Evolutionary conservation across 2,329 filamentous ascomycete genomes (phyloP), one percentile per base, ranked within the genome.

Genomic region (Colletotrichum higginsianum): DNA sequence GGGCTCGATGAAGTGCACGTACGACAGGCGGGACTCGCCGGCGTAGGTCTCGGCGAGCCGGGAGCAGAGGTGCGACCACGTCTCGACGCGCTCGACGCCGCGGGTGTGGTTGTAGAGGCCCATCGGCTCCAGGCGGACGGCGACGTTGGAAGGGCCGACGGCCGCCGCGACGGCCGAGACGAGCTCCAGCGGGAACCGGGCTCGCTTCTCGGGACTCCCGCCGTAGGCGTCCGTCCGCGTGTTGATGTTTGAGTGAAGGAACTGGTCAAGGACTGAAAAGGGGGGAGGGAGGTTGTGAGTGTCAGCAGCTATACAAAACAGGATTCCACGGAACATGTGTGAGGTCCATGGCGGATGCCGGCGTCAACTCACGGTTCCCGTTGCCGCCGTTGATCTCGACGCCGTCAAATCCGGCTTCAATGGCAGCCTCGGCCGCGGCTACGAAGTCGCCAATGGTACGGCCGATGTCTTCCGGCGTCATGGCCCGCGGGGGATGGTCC

Each of bases 1-100:
- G 76, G 85, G 85, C 76, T 86, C 85, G 65, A 87, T 82, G 50
- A 86, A 84, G 75, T 82, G 84, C n/a, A 86, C 81, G 67, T 87
- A 87, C 0, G 83, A 83, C 42, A 86, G 74, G 63, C 75, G 68
- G 18, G 79, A 74, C 15, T 76, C 62, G n/a, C 77, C 75, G 5
- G 78, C 75, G 11, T 82, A 74, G 12, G 74, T 75, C 13, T 58
- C 46, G 1, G 78, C 78, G 21, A 86, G 83, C 74, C 82, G 78
- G 46, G 79, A 76, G 73, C 84, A 86, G 6, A 87, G 77, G 44
- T 84, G 79, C 5, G 81, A 78, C 83, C 86, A 88, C 0, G 84
- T 86, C 75, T 86, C 84, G 9, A 86, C 66, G 0, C 85, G 79
- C 77, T 86, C 79, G 69, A 82, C 81, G 12, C 83, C 80, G n/a